Conservation (phyloP, 768 basidiomycete species). For the Hirschioporus abietinus region DNA sequence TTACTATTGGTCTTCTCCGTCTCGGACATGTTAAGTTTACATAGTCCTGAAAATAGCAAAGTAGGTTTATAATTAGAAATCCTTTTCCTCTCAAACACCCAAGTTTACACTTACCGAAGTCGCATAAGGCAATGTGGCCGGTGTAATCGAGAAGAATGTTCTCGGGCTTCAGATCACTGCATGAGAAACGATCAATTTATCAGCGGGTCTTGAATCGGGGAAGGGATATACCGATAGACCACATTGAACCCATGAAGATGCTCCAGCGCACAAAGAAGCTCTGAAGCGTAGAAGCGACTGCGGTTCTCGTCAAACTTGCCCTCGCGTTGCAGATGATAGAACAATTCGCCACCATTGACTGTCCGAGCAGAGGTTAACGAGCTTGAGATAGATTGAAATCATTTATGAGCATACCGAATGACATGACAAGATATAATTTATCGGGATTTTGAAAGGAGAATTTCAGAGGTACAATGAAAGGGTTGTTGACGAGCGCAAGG, state of each 20-base stretch:
- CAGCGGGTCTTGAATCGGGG: neutral
- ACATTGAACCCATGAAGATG: slow-evolving; percentile 98
- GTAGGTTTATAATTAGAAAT: slow-evolving; percentile 10
- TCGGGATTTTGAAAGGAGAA: slow-evolving; percentile 98
- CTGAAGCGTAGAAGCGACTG: slow-evolving; percentile 97
- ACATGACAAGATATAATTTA: slow-evolving; percentile 96
- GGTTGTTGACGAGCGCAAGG: slow-evolving; percentile 94
- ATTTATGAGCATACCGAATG: slow-evolving; percentile 59
- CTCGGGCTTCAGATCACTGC: slow-evolving; percentile 92
- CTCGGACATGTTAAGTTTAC: slow-evolving; percentile 96
- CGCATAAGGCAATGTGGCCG: slow-evolving; percentile 95
- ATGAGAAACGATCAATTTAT: slow-evolving; percentile 4
- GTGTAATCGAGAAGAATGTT: slow-evolving; percentile 97
- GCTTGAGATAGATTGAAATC: neutral
- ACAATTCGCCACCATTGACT: slow-evolving; percentile 97
- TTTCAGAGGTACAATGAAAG: slow-evolving; percentile 98
- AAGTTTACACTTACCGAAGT: slow-evolving; percentile 62
- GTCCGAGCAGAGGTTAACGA: neutral
- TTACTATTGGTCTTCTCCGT: slow-evolving; percentile 95
- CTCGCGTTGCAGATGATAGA: slow-evolving; percentile 95
- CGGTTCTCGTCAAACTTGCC: slow-evolving; percentile 93
- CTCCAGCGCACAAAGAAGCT: slow-evolving; percentile 90
- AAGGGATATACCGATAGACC: slow-evolving; percentile 74
- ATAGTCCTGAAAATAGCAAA: slow-evolving; percentile 47
- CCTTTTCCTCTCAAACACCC: neutral